Evolutionary conservation across 1,139 yeast genomes (phyloP).

Genomic region (Kodamaea plutei): DNA sequence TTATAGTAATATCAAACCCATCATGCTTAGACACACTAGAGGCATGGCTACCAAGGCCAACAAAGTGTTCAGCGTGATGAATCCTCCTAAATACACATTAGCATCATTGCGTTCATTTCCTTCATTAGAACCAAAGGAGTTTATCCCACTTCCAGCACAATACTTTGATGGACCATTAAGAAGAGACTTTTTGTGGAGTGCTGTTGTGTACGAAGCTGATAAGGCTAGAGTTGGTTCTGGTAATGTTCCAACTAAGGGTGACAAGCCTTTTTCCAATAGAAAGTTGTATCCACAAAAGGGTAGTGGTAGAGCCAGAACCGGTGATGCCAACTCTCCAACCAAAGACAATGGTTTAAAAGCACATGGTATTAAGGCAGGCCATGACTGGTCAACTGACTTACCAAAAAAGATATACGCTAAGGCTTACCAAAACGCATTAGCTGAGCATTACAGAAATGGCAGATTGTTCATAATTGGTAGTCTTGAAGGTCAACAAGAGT

Average conservation of each 20-base stretch:
- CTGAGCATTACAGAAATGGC: conserved; percentile 75
- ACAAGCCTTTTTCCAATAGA: conserved; percentile 79
- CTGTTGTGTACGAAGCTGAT: conserved; percentile 90
- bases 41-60: conserved; percentile 30
- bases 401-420: conserved; percentile 68
- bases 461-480: conserved; percentile 67
- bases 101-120: conserved; percentile 86
- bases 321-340: conserved; percentile 93
- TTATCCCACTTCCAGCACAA: conserved; percentile 69
- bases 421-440: conserved; percentile 79
- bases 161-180: conserved; percentile 74
- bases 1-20: too few relatives aligned
- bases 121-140: conserved; percentile 74
- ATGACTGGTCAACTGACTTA: conserved; percentile 81
- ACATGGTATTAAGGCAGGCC: conserved; percentile 85
- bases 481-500: conserved; percentile 18
- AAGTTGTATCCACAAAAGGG: conserved; percentile 91
- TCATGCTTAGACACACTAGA: conserved; percentile 31
- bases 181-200: conserved; percentile 90
- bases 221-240: conserved; percentile 85
- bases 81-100: conserved; percentile 72
- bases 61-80: conserved; percentile 22
- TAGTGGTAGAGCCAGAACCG: conserved; percentile 90
- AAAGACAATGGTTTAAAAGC: conserved; percentile 90
- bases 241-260: conserved; percentile 80